phyloP scores from a whole-genome alignment of 768 basidiomycete species.

The Lentinula guzmanii region DNA sequence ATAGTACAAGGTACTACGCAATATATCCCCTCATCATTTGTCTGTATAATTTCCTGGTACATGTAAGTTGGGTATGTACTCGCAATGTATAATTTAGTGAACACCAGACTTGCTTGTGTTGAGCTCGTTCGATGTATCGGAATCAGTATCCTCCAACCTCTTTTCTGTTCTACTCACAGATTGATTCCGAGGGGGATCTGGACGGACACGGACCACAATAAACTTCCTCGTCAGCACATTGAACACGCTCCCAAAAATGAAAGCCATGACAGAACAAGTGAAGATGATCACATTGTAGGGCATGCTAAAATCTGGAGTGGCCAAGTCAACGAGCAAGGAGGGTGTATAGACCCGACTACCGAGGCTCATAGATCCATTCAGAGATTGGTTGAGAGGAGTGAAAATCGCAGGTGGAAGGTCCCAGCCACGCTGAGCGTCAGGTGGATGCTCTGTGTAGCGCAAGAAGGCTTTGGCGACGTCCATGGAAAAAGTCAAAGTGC shows the following conservation, averaged over 20 bases:
- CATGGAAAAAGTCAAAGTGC: conserved; percentile 59
- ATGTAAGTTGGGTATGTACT: neutral
- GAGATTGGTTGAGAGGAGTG: conserved; percentile 27
- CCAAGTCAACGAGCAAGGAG: conserved; percentile 82
- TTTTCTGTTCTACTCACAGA: neutral
- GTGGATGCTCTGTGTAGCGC: conserved; percentile 92
- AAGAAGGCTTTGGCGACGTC: conserved; percentile 82
- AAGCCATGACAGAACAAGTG: conserved; percentile 83
- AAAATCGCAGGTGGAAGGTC: conserved; percentile 86
- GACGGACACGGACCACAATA: conserved; percentile 42
- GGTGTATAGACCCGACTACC: conserved; percentile 67
- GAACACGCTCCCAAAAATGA: conserved; percentile 91
- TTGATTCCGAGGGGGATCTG: conserved; percentile 11
- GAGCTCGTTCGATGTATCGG: neutral
- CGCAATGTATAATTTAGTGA: neutral
- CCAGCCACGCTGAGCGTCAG: conserved; percentile 94
- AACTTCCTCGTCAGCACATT: conserved; percentile 81
- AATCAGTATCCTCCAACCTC: neutral
- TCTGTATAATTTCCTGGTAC: neutral
- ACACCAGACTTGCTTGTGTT: neutral
- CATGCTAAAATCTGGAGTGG: conserved; percentile 99
- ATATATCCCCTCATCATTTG: neutral
- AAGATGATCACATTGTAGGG: conserved; percentile 99
- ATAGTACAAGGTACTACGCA: neutral
- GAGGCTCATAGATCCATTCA: conserved; percentile 12